Percentiles rank a stretch among this genome's conserved stretches.
Evolutionary conservation across 2,329 filamentous ascomycete species (phyloP).

Genomic region (Didymella lethalis): DNA sequence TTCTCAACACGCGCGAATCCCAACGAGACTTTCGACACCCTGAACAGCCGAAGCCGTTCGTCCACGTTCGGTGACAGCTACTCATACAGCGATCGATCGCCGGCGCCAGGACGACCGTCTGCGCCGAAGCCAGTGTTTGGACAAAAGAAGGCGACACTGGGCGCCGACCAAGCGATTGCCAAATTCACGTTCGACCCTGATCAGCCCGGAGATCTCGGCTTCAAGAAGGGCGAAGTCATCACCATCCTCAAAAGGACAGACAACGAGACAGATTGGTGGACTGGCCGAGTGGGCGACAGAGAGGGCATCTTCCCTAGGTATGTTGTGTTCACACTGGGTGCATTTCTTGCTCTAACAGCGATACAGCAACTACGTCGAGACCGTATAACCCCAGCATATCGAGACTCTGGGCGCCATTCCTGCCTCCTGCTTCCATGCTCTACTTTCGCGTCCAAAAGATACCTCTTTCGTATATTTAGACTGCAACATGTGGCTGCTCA

Average conservation of each 20-base stretch:
- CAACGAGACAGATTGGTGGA: slow-evolving; percentile 97
- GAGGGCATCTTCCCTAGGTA: slow-evolving; percentile 93
- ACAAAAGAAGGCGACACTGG: slow-evolving; percentile 54
- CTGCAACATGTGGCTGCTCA: slow-evolving; percentile 12
- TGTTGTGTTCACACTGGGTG: neutral
- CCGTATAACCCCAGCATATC: slow-evolving; percentile 28
- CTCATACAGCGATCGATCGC: slow-evolving; percentile 64
- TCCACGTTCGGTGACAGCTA: slow-evolving; percentile 59
- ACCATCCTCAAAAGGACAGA: slow-evolving; percentile 95
- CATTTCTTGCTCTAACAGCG: neutral
- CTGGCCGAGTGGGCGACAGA: slow-evolving; percentile 81
- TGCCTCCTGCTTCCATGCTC: slow-evolving; percentile 3
- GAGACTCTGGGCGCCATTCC: neutral
- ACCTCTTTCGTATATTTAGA: slow-evolving; percentile 24
- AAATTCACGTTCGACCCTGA: slow-evolving; percentile 95
- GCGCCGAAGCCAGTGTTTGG: slow-evolving; percentile 90
- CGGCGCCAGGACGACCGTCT: slow-evolving; percentile 78
- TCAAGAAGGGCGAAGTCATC: slow-evolving; percentile 97
- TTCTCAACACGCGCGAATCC: slow-evolving; percentile 61
- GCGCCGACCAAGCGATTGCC: slow-evolving; percentile 82
- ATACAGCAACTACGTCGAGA: slow-evolving; percentile 53
- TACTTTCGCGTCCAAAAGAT: slow-evolving; percentile 22
- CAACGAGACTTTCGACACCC: slow-evolving; percentile 60
- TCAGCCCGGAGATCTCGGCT: slow-evolving; percentile 88
- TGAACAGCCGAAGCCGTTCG: slow-evolving; percentile 50